These are phyloP conservation scores for Bacidia rubella DNA, from an alignment of 495 filamentous ascomycete genomes.

Conservation along the genomic window DNA sequence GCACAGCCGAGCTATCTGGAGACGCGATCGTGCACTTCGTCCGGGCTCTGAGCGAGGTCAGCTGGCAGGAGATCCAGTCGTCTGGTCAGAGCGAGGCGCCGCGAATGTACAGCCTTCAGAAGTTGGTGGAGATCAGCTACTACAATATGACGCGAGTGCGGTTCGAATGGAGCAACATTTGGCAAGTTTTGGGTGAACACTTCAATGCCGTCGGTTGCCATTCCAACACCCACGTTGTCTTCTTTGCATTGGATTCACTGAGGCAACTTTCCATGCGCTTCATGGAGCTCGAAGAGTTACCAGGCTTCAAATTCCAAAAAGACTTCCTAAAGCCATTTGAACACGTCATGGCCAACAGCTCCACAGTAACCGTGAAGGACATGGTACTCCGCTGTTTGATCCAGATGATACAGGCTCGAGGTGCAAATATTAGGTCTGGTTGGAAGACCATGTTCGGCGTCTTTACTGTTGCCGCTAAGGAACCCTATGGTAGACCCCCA, in stretches of 20 bases:
- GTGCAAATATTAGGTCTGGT: conserved; percentile 89
- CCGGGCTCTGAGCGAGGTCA: conserved; percentile 82
- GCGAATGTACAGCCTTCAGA: conserved; percentile 91
- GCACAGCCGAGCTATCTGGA: conserved; percentile 81
- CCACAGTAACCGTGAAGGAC: conserved; percentile 82
- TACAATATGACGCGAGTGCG: conserved; percentile 99
- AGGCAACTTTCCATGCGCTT: conserved; percentile 95
- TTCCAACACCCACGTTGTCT: conserved; percentile 86
- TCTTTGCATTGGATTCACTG: conserved; percentile 89
- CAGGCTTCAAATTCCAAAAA: conserved; percentile 99
- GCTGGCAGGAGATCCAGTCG: conserved; percentile 97
- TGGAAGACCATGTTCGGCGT: conserved; percentile 99
- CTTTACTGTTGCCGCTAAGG: conserved; percentile 86
- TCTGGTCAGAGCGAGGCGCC: conserved; percentile 91
- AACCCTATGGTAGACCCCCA: conserved; percentile 52
- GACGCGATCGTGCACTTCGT: conserved; percentile 98
- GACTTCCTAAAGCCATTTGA: conserved; percentile 98
- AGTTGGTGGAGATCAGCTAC: conserved; percentile 95
- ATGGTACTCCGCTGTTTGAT: conserved; percentile 95
- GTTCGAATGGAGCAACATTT: conserved; percentile 96
- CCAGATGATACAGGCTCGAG: conserved; percentile 96
- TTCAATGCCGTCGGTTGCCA: conserved; percentile 97
- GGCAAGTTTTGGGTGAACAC: conserved; percentile 89
- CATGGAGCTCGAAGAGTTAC: conserved; percentile 94
- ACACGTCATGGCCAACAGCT: conserved; percentile 89